Percentiles rank a stretch among this genome's conserved stretches.
phyloP scores from a whole-genome alignment of 2,329 filamentous ascomycete species.

The Xylaria sp. region DNA sequence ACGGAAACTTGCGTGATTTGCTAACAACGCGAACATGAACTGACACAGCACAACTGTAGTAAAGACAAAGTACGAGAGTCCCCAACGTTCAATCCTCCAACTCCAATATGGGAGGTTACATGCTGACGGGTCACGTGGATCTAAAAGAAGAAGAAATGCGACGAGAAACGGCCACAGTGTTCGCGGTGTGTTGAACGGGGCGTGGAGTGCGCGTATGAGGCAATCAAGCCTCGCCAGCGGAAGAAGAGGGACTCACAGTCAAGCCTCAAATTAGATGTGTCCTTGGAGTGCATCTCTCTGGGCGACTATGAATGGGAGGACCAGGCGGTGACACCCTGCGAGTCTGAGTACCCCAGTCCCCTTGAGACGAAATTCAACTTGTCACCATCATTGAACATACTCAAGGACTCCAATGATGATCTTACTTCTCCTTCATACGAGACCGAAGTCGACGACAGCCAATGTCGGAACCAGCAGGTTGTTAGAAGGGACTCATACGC shows the following conservation, averaged over 20 bases:
- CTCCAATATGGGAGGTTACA: not conserved
- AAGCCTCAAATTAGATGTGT: conserved; percentile 23
- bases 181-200: conserved; percentile 56
- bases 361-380: conserved; percentile 27
- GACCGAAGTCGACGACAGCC: conserved; percentile 20
- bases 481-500: conserved; percentile 32
- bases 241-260: conserved; percentile 45
- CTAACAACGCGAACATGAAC: conserved; percentile 22
- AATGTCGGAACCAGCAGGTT: conserved; percentile 24
- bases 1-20: not conserved
- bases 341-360: conserved; percentile 33
- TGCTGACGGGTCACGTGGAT: conserved; percentile 9
- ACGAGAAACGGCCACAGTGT: conserved; percentile 58
- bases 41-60: conserved; percentile 42
- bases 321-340: conserved; percentile 24
- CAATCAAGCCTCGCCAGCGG: conserved; percentile 50
- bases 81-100: not conserved
- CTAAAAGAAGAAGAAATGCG: conserved; percentile 62
- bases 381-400: conserved; percentile 27
- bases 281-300: conserved; percentile 17
- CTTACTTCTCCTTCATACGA: conserved; percentile 5
- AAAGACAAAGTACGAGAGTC: conserved; percentile 58
- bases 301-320: conserved; percentile 34
- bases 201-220: conserved; percentile 57
- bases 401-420: conserved; percentile 3